These are phyloP conservation scores for Blastocystis sp. DNA, from an alignment of 352 stramenopile genomes.

Conservation along the genomic window DNA sequence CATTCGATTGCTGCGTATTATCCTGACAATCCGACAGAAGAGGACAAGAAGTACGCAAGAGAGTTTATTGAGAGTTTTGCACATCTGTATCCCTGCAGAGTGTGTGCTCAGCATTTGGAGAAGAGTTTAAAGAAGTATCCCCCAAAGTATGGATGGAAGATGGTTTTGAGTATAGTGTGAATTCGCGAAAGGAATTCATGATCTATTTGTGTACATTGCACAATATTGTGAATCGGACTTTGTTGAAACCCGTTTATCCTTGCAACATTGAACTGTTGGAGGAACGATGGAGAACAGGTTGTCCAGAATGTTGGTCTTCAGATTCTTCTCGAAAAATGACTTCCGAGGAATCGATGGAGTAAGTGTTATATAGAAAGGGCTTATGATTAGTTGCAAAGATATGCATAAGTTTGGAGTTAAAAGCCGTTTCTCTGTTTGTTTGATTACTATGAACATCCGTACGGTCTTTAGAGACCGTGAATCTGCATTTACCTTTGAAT, in stretches of 20 bases:
- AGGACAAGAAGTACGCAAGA: constrained; percentile 75
- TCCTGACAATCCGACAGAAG: constrained; percentile 74
- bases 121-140: constrained; percentile 76
- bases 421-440: background rate
- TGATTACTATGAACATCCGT: too few relatives aligned
- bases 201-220: constrained; percentile 80
- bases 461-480: too few relatives aligned
- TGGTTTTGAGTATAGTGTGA: constrained; percentile 73
- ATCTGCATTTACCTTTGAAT: too few relatives aligned
- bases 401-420: constrained; percentile 50
- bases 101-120: constrained; percentile 78
- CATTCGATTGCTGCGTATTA: constrained; percentile 82
- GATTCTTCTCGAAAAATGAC: constrained; percentile 61
- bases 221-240: constrained; percentile 80
- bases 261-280: constrained; percentile 77
- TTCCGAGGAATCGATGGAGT: constrained; percentile 26
- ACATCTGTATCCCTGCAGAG: constrained; percentile 78
- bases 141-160: constrained; percentile 73
- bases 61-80: constrained; percentile 76
- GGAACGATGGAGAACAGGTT: constrained; percentile 75
- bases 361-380: background rate
- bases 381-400: constrained; percentile 51
- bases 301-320: constrained; percentile 71
- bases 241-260: constrained; percentile 75
- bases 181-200: constrained; percentile 77